These are phyloP conservation scores for Diospyros lotus DNA, from an alignment of 148 eudicot species.

Conservation along the genomic window DNA sequence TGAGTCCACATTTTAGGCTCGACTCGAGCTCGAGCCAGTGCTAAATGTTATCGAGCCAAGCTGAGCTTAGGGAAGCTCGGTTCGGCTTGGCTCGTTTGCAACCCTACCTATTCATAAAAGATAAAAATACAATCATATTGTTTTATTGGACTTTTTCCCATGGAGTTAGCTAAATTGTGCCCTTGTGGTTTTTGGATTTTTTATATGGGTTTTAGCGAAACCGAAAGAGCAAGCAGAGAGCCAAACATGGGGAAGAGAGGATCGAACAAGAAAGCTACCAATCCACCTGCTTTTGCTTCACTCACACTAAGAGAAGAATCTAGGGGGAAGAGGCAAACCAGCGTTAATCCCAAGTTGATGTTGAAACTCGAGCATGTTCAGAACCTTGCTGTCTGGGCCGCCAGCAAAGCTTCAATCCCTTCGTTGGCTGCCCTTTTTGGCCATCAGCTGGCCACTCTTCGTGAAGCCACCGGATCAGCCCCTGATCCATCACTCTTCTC, in stretches of 20 bases:
- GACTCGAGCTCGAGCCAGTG: too few relatives aligned
- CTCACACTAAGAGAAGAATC: slow-evolving; percentile 59
- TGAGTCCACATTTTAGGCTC: too few relatives aligned
- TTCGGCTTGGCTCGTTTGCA: too few relatives aligned
- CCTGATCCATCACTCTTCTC: slow-evolving; percentile 51
- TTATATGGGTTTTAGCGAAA: too few relatives aligned
- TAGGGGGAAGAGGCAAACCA: slow-evolving; percentile 47
- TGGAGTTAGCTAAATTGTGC: too few relatives aligned
- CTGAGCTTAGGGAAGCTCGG: too few relatives aligned
- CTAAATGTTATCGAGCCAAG: too few relatives aligned
- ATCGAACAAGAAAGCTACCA: slow-evolving; percentile 26
- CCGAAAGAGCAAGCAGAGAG: neutral
- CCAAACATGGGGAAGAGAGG: slow-evolving; percentile 51
- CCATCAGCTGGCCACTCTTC: slow-evolving; percentile 40
- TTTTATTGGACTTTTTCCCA: too few relatives aligned
- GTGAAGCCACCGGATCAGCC: slow-evolving; percentile 45
- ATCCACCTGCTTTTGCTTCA: slow-evolving; percentile 21
- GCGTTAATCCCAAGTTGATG: slow-evolving; percentile 41
- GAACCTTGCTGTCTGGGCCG: slow-evolving; percentile 56
- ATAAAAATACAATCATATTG: too few relatives aligned
- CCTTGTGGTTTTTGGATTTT: too few relatives aligned
- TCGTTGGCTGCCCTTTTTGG: slow-evolving; percentile 61
- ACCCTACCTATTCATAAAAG: too few relatives aligned
- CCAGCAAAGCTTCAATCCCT: slow-evolving; percentile 34
- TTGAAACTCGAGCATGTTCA: slow-evolving; percentile 64